These are phyloP conservation scores for Saccharomycopsis fermentans DNA, from an alignment of 805 yeast species.

Conservation along the genomic window DNA sequence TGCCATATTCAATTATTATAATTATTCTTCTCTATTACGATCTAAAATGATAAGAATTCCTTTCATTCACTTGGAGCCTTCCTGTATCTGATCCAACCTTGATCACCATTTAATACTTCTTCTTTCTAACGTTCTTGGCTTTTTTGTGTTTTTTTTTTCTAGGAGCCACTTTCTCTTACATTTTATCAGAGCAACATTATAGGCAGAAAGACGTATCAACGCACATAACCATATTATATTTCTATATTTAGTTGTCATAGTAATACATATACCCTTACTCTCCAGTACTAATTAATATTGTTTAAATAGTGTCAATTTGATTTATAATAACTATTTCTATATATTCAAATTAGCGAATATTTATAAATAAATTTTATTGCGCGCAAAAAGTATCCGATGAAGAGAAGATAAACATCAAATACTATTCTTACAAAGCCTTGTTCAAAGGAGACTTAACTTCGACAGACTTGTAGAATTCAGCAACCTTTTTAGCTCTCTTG, in stretches of 20 bases:
- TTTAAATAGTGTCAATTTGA: background rate
- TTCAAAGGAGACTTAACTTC: constrained; percentile 64
- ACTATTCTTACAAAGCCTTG: constrained; percentile 51
- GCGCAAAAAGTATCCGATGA: background rate
- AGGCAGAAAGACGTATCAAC: too few relatives aligned
- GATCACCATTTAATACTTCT: background rate
- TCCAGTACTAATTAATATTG: background rate
- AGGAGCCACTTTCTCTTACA: background rate
- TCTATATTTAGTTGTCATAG: too few relatives aligned
- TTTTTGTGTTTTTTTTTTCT: background rate
- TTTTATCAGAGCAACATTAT: background rate
- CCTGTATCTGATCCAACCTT: too few relatives aligned
- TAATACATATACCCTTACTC: too few relatives aligned
- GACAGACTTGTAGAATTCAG: constrained; percentile 75
- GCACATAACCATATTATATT: background rate
- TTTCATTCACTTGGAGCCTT: too few relatives aligned
- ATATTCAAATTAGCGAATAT: background rate
- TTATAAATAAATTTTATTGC: background rate
- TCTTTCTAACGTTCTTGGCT: background rate
- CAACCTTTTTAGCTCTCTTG: constrained; percentile 68
- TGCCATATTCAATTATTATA: background rate
- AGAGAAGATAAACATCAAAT: background rate
- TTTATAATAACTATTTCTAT: background rate
- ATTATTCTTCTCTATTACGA: background rate
- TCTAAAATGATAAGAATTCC: background rate